These are phyloP conservation scores for Salix caprea DNA, from an alignment of 345 rosid genomes.

Conservation along the genomic window DNA sequence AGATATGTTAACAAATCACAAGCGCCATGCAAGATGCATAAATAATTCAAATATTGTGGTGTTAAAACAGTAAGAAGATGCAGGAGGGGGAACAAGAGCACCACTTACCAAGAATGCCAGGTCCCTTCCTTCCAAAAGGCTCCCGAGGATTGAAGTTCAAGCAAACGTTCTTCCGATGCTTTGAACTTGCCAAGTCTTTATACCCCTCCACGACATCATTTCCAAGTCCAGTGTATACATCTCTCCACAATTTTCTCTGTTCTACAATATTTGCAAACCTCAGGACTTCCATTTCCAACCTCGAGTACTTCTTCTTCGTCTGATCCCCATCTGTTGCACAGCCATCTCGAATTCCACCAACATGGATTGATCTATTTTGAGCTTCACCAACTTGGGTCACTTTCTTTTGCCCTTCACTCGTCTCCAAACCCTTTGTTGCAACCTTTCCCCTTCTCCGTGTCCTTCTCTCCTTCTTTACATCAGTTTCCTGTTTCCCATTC, in stretches of 20 bases:
- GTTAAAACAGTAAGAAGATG: not conserved
- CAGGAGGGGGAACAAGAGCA: not conserved
- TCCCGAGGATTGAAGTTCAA: constrained; percentile 25
- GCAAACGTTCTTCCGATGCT: constrained; percentile 35
- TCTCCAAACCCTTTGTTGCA: constrained; percentile 16
- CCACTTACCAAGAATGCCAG: constrained; percentile 42
- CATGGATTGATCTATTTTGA: not conserved
- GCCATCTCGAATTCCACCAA: constrained; percentile 1
- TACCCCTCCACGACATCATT: constrained; percentile 49
- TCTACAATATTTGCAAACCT: constrained; percentile 52
- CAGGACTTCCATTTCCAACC: constrained; percentile 64
- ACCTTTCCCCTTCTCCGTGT: constrained; percentile 41
- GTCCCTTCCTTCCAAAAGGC: constrained; percentile 17
- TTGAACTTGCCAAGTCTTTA: constrained; percentile 38
- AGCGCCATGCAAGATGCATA: not conserved
- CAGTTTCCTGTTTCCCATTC: constrained; percentile 33
- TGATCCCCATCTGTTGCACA: constrained; percentile 9
- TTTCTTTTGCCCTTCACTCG: constrained; percentile 13
- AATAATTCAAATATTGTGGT: not conserved
- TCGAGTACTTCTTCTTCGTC: constrained; percentile 41
- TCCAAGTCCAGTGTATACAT: constrained; percentile 48
- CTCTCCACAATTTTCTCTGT: constrained; percentile 65
- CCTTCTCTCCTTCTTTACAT: constrained; percentile 40
- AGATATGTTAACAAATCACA: not conserved
- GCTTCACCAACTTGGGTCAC: constrained; percentile 17